These are phyloP conservation scores for Solanum hybrid DNA, from an alignment of 305 asterid genomes.

Conservation along the genomic window DNA sequence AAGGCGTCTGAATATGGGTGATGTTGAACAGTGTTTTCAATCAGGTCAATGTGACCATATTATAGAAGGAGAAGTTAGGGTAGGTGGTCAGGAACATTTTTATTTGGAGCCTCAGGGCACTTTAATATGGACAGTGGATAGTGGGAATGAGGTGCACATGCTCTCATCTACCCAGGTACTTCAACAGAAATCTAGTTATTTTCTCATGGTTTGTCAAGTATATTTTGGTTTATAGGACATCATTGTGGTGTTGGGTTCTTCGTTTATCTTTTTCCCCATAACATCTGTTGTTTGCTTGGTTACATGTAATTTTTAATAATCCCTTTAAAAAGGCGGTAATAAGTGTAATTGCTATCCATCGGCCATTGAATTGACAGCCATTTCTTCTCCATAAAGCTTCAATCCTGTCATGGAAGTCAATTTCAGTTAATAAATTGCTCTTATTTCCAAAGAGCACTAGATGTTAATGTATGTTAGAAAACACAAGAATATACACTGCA, in stretches of 20 bases:
- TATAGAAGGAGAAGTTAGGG: constrained; percentile 71
- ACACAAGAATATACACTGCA: background rate
- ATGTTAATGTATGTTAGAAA: background rate
- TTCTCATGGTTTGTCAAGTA: background rate
- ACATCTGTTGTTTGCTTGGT: background rate
- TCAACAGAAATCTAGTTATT: constrained; percentile 3
- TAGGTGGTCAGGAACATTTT: constrained; percentile 98
- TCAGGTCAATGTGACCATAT: constrained; percentile 73
- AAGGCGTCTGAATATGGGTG: constrained; percentile 53
- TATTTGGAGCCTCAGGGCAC: constrained; percentile 89
- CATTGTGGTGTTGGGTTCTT: background rate
- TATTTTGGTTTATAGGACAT: background rate
- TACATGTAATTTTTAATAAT: background rate
- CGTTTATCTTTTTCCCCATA: background rate
- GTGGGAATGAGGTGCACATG: constrained; percentile 96
- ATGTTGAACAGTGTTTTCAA: constrained; percentile 59
- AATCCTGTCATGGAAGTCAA: background rate
- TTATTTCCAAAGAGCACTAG: background rate
- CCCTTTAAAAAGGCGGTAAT: background rate
- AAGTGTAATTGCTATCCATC: background rate
- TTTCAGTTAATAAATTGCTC: background rate
- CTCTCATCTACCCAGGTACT: constrained; percentile 90
- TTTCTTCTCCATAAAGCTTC: background rate
- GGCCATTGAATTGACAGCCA: background rate
- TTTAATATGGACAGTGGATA: constrained; percentile 76